Base-by-base conservation (phyloP, 2,329 filamentous ascomycete genomes). In the Aspergillus piperis region DNA sequence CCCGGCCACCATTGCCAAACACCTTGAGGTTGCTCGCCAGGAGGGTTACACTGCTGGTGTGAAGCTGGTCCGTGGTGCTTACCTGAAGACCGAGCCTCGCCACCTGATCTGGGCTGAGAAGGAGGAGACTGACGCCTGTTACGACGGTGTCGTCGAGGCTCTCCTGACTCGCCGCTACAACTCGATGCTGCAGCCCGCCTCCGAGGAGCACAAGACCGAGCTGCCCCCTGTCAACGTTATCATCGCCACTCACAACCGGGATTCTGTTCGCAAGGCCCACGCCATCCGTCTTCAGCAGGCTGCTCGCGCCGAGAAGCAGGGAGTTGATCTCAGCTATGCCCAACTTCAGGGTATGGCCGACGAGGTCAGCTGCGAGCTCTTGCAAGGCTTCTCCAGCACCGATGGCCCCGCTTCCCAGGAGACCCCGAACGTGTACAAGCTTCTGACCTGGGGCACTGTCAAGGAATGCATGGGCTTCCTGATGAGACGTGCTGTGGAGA, bases 321-420 rank as follows among this genome's bases (percentile, higher is more conserved):
- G 75, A 41, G 74, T 79, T 50, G 78, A 82, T 13, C 76, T 86
- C 2, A 77, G 79, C 38, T 92, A 91, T 74, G 90, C 90, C 2
- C 93, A 97, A 78, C 84, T 97, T 1, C 90, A 94, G 80, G 93
- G 94, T 10, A 98, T 98, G 94, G 94, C 94, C 1, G 94, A 98
- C 68, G 93, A 97, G 73, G 87, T 98, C 55, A 92, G 89, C 59
- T 83, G 84, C 65, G 80, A 82, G 39, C 73, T 88, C 1, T 76
- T 87, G 15, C 77, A 84, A 59, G 77, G 68, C 64, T 75, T 69
- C 68, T 69, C 68, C 67, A 70, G 62, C 19, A 65, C 69, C 13
- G 70, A 70, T 54, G 60, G 59, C 25, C 57, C 64, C 49, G 58
- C 75, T 71, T 61, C 71, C 8, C 51, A 70, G 3, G 72, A 74